These are phyloP conservation scores for Cinchona pubescens DNA, from an alignment of 257 asterid genomes.

Conservation along the genomic window DNA sequence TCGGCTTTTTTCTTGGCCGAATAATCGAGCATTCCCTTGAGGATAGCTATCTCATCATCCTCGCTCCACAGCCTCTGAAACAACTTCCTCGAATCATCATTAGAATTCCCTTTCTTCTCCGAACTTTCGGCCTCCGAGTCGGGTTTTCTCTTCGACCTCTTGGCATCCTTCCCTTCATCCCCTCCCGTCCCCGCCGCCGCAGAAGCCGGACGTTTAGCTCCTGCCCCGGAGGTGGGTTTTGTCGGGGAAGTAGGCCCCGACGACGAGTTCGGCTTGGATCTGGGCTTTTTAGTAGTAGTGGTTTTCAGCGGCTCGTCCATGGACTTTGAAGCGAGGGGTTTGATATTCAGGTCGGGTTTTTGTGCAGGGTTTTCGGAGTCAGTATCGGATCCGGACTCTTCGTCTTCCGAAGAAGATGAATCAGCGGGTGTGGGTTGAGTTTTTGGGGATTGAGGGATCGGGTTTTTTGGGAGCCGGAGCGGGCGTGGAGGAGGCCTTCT, in stretches of 20 bases:
- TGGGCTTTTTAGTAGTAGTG: conserved; percentile 20
- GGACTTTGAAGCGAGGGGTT: conserved; percentile 36
- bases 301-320: conserved; percentile 24
- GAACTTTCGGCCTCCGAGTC: conserved; percentile 23
- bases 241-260: conserved; percentile 27
- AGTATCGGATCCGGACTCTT: conserved; percentile 44
- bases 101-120: conserved; percentile 19
- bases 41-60: conserved; percentile 54
- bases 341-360: conserved; percentile 22
- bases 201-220: conserved; percentile 39
- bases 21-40: conserved; percentile 55
- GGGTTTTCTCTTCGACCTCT: conserved; percentile 44
- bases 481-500: conserved; percentile 15
- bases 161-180: conserved; percentile 28
- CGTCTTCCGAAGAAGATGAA: conserved; percentile 36
- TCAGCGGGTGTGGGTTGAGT: not conserved
- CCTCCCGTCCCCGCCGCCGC: conserved; percentile 34
- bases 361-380: conserved; percentile 26
- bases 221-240: conserved; percentile 12
- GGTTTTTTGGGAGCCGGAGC: conserved; percentile 20
- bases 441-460: conserved; percentile 5
- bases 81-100: conserved; percentile 32
- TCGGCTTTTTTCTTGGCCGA: conserved; percentile 31
- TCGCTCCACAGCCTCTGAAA: conserved; percentile 66
- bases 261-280: conserved; percentile 29